Evolutionary conservation across 805 yeast genomes (phyloP).

Genomic region (Suhomyces xylopsoci): DNA sequence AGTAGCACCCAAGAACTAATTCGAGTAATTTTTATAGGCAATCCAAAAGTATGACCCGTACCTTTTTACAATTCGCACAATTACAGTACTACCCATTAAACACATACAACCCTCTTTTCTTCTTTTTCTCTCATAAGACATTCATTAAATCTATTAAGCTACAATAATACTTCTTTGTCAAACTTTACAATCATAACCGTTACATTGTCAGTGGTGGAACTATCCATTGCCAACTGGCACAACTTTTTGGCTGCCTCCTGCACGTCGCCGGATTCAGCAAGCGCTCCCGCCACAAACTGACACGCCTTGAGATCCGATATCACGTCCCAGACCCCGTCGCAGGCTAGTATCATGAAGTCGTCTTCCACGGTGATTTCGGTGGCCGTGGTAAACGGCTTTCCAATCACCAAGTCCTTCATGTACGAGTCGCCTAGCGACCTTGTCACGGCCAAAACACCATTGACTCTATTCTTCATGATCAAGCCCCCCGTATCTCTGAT

Average conservation of each 20-base stretch:
- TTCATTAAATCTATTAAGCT: not conserved
- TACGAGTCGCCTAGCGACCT: slow-evolving; percentile 92
- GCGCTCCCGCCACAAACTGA: slow-evolving; percentile 54
- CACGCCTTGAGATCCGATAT: slow-evolving; percentile 83
- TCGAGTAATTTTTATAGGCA: no score
- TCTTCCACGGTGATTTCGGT: slow-evolving; percentile 68
- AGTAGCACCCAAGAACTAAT: no score
- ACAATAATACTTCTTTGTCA: slow-evolving; percentile 40
- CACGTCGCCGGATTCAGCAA: slow-evolving; percentile 43
- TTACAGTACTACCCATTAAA: no score
- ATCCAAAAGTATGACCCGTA: no score
- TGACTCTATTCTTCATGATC: slow-evolving; percentile 85
- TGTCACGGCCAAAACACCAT: slow-evolving; percentile 93
- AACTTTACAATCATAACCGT: slow-evolving; percentile 85
- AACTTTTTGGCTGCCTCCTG: slow-evolving; percentile 63
- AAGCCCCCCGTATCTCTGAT: slow-evolving; percentile 80
- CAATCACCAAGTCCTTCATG: slow-evolving; percentile 84
- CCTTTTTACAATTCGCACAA: no score
- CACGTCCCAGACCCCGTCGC: slow-evolving; percentile 98
- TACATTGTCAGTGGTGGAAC: slow-evolving; percentile 83
- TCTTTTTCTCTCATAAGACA: not conserved
- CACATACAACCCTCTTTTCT: no score
- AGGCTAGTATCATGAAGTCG: slow-evolving; percentile 82
- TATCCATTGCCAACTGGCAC: slow-evolving; percentile 70
- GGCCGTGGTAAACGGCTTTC: slow-evolving; percentile 88